A percentile compares a stretch with the other conserved stretches of the same genome.
Evolutionary conservation across 2,329 filamentous ascomycete genomes (phyloP).

Genomic region (Aspergillus sp.): DNA sequence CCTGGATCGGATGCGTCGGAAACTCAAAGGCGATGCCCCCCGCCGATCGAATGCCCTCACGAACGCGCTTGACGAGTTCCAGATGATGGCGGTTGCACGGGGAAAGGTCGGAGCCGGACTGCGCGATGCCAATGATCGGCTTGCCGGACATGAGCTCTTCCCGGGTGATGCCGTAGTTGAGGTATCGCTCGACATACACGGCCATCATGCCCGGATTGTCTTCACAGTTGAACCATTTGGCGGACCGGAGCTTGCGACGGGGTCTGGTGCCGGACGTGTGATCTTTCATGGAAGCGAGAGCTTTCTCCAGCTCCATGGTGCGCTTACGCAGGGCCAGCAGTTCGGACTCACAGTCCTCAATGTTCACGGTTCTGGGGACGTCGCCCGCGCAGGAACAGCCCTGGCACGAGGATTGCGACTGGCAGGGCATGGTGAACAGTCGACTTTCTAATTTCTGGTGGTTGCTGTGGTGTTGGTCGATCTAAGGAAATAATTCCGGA

Average conservation of each 20-base stretch:
- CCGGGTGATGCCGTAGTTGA: slow-evolving; percentile 50
- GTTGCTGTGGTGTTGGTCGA: not conserved
- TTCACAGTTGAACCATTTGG: slow-evolving; percentile 45
- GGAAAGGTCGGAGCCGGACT: slow-evolving; percentile 51
- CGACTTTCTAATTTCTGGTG: not conserved
- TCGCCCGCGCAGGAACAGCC: slow-evolving; percentile 30
- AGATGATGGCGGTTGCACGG: slow-evolving; percentile 53
- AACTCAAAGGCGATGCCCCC: slow-evolving; percentile 53
- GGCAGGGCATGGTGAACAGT: slow-evolving; percentile 14
- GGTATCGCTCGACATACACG: slow-evolving; percentile 50
- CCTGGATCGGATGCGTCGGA: slow-evolving; percentile 53
- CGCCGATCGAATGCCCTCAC: slow-evolving; percentile 49
- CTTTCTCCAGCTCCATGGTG: slow-evolving; percentile 36
- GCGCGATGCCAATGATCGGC: slow-evolving; percentile 53
- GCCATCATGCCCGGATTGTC: slow-evolving; percentile 45
- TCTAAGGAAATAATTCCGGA: not conserved
- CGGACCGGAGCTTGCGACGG: slow-evolving; percentile 38
- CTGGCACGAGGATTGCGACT: slow-evolving; percentile 26
- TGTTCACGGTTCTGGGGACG: slow-evolving; percentile 25
- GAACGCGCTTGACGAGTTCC: slow-evolving; percentile 49
- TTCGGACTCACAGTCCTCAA: slow-evolving; percentile 42
- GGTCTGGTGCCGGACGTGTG: slow-evolving; percentile 4
- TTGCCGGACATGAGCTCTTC: slow-evolving; percentile 51
- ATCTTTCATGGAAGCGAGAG: slow-evolving; percentile 28
- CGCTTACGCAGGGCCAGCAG: slow-evolving; percentile 36